phyloP scores from a whole-genome alignment of 306 rosid genomes.

The Hylodesmum podocarpum region DNA sequence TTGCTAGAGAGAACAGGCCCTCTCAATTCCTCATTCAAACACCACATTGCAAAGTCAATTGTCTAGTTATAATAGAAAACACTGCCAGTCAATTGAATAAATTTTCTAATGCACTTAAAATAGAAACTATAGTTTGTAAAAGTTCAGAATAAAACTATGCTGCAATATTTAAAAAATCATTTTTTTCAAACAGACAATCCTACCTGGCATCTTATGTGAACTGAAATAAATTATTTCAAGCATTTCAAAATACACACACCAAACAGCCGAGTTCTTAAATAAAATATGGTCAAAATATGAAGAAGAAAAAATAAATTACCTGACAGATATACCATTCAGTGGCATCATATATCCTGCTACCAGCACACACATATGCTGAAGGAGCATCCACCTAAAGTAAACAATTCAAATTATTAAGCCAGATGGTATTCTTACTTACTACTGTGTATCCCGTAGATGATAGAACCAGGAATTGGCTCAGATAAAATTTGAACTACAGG shows the following conservation, averaged over 20 bases:
- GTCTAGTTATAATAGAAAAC: slow-evolving; percentile 4
- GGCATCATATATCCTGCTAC: slow-evolving; percentile 88
- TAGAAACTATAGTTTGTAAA: background rate
- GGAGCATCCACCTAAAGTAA: slow-evolving; percentile 74
- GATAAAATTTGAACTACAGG: background rate
- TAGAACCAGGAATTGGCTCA: slow-evolving; percentile 10
- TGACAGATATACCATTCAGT: slow-evolving; percentile 98
- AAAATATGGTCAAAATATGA: background rate
- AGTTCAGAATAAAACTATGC: background rate
- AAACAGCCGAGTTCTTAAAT: background rate
- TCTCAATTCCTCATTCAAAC: background rate
- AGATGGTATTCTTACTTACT: slow-evolving; percentile 7
- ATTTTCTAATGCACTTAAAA: background rate
- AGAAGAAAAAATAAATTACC: slow-evolving; percentile 45
- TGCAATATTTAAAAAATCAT: background rate
- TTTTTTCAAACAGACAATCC: background rate
- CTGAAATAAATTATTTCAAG: slow-evolving; percentile 9
- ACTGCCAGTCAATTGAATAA: background rate
- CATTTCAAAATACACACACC: background rate
- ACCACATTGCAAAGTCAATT: background rate
- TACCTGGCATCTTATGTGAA: slow-evolving; percentile 7
- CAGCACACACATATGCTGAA: slow-evolving; percentile 81
- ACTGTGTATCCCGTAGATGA: background rate
- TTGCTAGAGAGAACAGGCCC: background rate
- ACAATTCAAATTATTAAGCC: slow-evolving; percentile 26